phyloP scores from a whole-genome alignment of 352 stramenopile species.

The Pythium angustatum region DNA sequence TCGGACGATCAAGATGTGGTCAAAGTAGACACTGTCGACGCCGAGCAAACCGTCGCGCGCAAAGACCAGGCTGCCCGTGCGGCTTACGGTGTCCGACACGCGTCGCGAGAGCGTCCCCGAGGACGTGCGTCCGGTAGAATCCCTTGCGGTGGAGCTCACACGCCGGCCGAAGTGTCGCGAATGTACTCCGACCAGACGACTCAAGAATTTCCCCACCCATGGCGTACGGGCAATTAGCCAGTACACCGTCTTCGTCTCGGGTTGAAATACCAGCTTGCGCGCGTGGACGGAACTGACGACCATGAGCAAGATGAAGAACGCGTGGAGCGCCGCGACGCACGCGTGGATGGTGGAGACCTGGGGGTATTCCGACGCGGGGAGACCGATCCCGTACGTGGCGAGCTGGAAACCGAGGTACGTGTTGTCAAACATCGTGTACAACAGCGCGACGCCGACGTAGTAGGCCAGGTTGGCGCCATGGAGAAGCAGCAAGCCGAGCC shows the following conservation, averaged over 20 bases:
- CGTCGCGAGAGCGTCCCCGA: not conserved
- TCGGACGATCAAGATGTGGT: slow-evolving; percentile 3
- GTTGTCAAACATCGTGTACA: slow-evolving; percentile 13
- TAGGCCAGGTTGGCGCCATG: slow-evolving; percentile 10
- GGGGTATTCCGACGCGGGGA: not conserved
- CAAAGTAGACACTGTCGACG: slow-evolving; percentile 14
- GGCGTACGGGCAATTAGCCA: not conserved
- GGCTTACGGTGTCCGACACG: not conserved
- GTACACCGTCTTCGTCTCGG: not conserved
- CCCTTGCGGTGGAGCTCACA: not conserved
- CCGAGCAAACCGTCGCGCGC: slow-evolving; percentile 5
- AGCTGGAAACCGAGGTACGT: slow-evolving; percentile 17
- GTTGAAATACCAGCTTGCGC: slow-evolving; percentile 10
- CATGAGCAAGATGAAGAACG: slow-evolving; percentile 19
- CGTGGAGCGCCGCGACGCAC: slow-evolving; percentile 14
- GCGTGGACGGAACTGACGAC: slow-evolving; percentile 5
- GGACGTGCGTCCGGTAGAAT: not conserved
- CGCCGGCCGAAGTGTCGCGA: not conserved
- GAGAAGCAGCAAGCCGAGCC: slow-evolving; percentile 7
- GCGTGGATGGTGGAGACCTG: slow-evolving; percentile 13
- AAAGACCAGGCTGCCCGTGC: not conserved
- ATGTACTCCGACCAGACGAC: not conserved
- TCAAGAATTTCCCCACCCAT: not conserved
- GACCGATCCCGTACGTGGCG: slow-evolving; percentile 2
- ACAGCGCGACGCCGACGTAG: slow-evolving; percentile 14